Evolutionary conservation across 352 stramenopile species (phyloP).

Genomic region (Phytophthora megakarya): DNA sequence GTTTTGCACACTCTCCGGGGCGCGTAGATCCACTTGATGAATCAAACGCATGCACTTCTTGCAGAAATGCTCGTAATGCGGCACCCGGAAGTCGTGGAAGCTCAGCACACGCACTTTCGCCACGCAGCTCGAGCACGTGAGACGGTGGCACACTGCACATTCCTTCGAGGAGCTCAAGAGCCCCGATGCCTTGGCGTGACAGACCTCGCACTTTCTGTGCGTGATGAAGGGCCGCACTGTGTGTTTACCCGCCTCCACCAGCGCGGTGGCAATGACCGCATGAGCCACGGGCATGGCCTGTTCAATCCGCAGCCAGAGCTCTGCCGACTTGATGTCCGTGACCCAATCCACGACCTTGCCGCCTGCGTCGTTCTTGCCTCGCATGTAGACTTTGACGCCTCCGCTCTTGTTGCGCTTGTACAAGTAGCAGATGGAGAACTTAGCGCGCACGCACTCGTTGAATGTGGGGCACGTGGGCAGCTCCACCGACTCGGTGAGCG

Average conservation of each 20-base stretch:
- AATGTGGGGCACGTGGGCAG: constrained; percentile 67
- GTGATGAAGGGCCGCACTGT: constrained; percentile 32
- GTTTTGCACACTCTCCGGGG: constrained; percentile 51
- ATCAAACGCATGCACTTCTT: constrained; percentile 73
- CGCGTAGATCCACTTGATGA: constrained; percentile 62
- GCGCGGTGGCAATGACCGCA: constrained; percentile 56
- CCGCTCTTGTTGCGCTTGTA: constrained; percentile 78
- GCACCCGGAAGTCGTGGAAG: constrained; percentile 58
- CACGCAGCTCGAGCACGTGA: constrained; percentile 68
- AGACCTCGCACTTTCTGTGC: constrained; percentile 67
- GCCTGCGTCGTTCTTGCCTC: constrained; percentile 68
- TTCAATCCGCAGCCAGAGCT: constrained; percentile 73
- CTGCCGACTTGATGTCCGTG: constrained; percentile 71
- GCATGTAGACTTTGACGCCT: constrained; percentile 80
- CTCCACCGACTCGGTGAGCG: constrained; percentile 77
- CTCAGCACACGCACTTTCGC: constrained; percentile 68
- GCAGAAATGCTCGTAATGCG: constrained; percentile 63
- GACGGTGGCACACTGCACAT: constrained; percentile 65
- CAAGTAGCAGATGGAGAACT: constrained; percentile 75
- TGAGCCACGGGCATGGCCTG: constrained; percentile 54
- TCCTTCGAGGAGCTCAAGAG: constrained; percentile 65
- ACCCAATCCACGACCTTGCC: constrained; percentile 78
- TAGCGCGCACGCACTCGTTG: constrained; percentile 68
- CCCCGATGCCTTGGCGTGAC: constrained; percentile 55
- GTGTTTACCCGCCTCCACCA: constrained; percentile 57